phyloP scores from a whole-genome alignment of 495 filamentous ascomycete genomes.

The Trichoderma parareesei region DNA sequence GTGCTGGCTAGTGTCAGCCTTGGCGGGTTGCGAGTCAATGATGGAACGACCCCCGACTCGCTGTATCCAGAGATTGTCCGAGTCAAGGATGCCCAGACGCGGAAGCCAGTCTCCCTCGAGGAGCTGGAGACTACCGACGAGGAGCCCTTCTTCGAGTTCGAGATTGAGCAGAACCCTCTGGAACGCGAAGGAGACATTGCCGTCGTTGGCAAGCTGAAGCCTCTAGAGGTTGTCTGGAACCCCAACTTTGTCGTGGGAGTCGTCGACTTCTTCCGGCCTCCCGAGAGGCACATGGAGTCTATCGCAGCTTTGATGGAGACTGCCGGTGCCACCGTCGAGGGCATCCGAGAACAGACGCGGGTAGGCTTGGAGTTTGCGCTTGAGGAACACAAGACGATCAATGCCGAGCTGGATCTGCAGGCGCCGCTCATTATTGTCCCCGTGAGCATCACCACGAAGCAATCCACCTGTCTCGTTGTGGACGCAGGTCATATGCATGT shows the following conservation, averaged over 20 bases:
- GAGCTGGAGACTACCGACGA: conserved; percentile 51
- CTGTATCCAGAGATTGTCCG: conserved; percentile 89
- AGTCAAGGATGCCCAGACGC: conserved; percentile 70
- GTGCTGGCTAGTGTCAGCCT: conserved; percentile 81
- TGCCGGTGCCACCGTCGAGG: conserved; percentile 90
- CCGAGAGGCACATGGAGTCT: conserved; percentile 95
- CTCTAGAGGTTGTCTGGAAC: conserved; percentile 95
- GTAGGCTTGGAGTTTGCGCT: conserved; percentile 93
- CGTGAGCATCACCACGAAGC: conserved; percentile 74
- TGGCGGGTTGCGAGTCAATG: conserved; percentile 86
- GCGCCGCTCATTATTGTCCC: conserved; percentile 94
- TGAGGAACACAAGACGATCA: conserved; percentile 95
- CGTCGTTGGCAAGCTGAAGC: conserved; percentile 83
- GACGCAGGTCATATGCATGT: conserved; percentile 95
- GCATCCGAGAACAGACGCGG: conserved; percentile 85
- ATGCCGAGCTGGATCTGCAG: conserved; percentile 90
- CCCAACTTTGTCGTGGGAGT: conserved; percentile 84
- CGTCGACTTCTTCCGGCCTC: conserved; percentile 89
- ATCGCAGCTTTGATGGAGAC: conserved; percentile 90
- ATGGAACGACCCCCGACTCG: conserved; percentile 85
- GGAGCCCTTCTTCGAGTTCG: conserved; percentile 82
- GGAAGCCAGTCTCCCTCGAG: conserved; percentile 46
- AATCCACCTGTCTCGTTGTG: conserved; percentile 78
- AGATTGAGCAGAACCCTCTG: conserved; percentile 89
- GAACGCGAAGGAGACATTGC: conserved; percentile 87